Conservation (phyloP, 495 filamentous ascomycete species). For the Tuber melanosporum region DNA sequence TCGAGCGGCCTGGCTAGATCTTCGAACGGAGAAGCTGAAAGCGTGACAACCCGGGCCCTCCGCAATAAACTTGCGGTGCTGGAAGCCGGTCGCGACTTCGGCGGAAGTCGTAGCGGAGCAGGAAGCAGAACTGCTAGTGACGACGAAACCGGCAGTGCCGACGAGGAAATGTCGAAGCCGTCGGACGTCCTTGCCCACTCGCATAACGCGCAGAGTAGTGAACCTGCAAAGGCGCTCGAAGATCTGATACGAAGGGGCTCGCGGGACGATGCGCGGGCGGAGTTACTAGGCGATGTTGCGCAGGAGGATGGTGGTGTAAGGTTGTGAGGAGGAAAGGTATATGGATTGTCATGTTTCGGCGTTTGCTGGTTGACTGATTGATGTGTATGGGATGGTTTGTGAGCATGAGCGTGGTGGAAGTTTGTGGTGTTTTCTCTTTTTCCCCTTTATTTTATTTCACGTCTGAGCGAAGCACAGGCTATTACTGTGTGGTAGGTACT, state of each 20-base stretch:
- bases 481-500: background rate
- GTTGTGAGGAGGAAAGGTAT: background rate
- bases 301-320: background rate
- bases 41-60: slow-evolving; percentile 13
- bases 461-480: background rate
- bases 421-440: background rate
- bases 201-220: slow-evolving; percentile 10
- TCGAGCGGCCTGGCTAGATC: background rate
- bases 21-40: slow-evolving; percentile 3
- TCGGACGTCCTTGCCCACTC: background rate
- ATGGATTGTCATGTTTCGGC: background rate
- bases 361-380: background rate
- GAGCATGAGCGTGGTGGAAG: background rate
- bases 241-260: slow-evolving; percentile 8
- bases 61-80: slow-evolving; percentile 29
- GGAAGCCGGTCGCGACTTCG: slow-evolving; percentile 38
- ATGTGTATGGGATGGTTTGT: background rate
- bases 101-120: slow-evolving; percentile 36
- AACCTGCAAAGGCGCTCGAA: slow-evolving; percentile 18
- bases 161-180: slow-evolving; percentile 31
- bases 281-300: background rate
- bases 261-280: background rate
- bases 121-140: slow-evolving; percentile 30
- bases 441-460: background rate
- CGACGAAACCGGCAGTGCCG: slow-evolving; percentile 27